Base-by-base conservation (phyloP, 1,139 yeast genomes). In the Hansenula anomala region DNA sequence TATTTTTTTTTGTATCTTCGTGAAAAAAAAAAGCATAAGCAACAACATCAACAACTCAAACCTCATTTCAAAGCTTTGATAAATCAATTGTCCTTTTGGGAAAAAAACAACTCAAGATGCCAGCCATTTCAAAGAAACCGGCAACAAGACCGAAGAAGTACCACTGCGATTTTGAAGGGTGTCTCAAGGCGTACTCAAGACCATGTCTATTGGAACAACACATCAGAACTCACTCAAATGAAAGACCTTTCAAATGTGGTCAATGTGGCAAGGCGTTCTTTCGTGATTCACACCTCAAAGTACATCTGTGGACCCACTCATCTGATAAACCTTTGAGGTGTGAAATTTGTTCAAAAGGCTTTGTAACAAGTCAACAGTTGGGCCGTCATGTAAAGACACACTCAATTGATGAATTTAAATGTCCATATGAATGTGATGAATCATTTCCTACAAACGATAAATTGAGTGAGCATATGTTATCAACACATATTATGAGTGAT, bases 231-330 rank as follows among this genome's bases (percentile, higher is more conserved):
- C 96, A 89, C 61, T 76, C 87, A 2, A 79, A 85, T 25, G 95
- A 85, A 48, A 79, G 82, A 55, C 96, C 96, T 2, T 88, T 73
- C 57, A 74, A 67, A 40, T 89, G 97, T 61, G 78, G 79, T 40
- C 69, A 77, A 57, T 86, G 96, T 62, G 79, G 77, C 13, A 85
- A 86, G 58, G 60, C 80, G 44, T 89, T 89, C 59, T 78, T 79
- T 57, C 57, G 84, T 49, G 75, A 74, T 44, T 80, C 78, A 46
- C 79, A 78, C 51, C 64, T 81, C 48, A 78, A 79, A 53, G 86
- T 83, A 11, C 89, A 81, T 59, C 62, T 77, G 51, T 77, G 82
- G 65, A 80, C 80, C 14, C 82, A 76, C 53, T 72, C 80, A 1
- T 76, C 75, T 12, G 78, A 73, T 48, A 77, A 81, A 45, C 88